Conservation (phyloP, 495 filamentous ascomycete species). For the Penicillium herquei region DNA sequence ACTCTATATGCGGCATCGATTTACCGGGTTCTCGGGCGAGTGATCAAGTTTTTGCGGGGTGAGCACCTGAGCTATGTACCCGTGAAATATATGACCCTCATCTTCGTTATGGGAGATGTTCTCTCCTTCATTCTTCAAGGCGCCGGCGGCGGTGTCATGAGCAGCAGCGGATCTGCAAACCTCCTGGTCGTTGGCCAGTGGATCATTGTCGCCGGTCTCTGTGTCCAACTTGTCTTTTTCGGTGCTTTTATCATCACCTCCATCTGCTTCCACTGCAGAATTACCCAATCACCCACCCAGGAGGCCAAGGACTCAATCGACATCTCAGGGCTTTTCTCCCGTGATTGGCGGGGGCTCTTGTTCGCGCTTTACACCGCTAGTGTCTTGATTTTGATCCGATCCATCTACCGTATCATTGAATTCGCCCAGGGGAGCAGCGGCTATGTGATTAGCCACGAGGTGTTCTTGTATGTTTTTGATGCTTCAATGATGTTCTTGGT, state of each 20-base stretch:
- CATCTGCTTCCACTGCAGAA: conserved; percentile 33
- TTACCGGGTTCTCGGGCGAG: too few species aligned
- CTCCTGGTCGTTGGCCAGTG: conserved; percentile 28
- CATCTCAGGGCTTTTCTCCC: conserved; percentile 2
- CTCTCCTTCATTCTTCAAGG: conserved; percentile 26
- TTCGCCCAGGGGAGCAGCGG: conserved; percentile 55
- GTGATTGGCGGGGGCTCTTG: conserved; percentile 33
- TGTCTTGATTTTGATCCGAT: conserved; percentile 59
- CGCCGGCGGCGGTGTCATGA: conserved; percentile 19
- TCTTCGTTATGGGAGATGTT: conserved; percentile 32
- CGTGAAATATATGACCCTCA: conserved; percentile 21
- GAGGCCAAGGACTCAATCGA: conserved; percentile 14
- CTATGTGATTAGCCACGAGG: conserved; percentile 51
- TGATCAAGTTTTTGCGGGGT: too few species aligned
- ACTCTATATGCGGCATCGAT: too few species aligned
- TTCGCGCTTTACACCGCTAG: conserved; percentile 39
- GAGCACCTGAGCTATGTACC: conserved; percentile 24
- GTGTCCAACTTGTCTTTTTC: conserved; percentile 41
- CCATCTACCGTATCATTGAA: conserved; percentile 60
- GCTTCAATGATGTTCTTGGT: conserved; percentile 53
- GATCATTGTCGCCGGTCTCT: conserved; percentile 41
- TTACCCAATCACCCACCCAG: conserved; percentile 20
- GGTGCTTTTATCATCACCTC: conserved; percentile 33
- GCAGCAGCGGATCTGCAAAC: conserved; percentile 8
- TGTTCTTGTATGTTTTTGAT: conserved; percentile 63